phyloP scores from a whole-genome alignment of 2,329 filamentous ascomycete species.

The Penicillium sp. region DNA sequence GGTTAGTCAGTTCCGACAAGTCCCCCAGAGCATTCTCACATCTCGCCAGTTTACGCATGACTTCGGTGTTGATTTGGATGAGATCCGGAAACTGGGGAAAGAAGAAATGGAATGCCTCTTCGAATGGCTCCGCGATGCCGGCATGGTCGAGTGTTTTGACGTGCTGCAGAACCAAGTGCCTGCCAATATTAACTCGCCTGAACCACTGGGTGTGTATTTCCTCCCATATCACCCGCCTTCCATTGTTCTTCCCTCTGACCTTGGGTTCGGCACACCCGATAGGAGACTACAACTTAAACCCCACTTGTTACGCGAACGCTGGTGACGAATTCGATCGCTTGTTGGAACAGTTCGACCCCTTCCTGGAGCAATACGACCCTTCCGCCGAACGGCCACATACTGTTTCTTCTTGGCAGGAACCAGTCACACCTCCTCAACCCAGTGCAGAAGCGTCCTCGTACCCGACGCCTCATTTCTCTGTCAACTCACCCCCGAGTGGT shows the following conservation, averaged over 20 bases:
- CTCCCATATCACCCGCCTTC: conserved; percentile 5
- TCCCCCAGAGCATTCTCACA: conserved; percentile 7
- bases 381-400: conserved; percentile 6
- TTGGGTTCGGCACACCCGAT: conserved; percentile 8
- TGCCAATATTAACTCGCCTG: conserved; percentile 8
- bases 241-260: conserved; percentile 11
- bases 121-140: conserved; percentile 11
- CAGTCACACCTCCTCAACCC: conserved; percentile 9
- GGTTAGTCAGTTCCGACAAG: conserved; percentile 8
- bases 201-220: conserved; percentile 9
- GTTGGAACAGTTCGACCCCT: conserved; percentile 8
- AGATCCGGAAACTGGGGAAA: conserved; percentile 13
- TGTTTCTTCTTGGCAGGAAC: conserved; percentile 8
- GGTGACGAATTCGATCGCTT: conserved; percentile 11
- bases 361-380: conserved; percentile 7
- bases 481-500: conserved; percentile 7
- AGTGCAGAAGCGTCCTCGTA: conserved; percentile 9
- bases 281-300: conserved; percentile 11
- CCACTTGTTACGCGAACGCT: conserved; percentile 8
- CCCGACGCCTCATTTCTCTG: conserved; percentile 8
- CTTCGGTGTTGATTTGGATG: conserved; percentile 13
- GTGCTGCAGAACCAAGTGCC: conserved; percentile 8
- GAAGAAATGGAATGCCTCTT: conserved; percentile 9
- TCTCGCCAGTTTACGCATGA: conserved; percentile 8
- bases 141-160: conserved; percentile 9